Conservation (phyloP, 1,284 basidiomycete species). For the Coniferiporia sulphurascens region DNA sequence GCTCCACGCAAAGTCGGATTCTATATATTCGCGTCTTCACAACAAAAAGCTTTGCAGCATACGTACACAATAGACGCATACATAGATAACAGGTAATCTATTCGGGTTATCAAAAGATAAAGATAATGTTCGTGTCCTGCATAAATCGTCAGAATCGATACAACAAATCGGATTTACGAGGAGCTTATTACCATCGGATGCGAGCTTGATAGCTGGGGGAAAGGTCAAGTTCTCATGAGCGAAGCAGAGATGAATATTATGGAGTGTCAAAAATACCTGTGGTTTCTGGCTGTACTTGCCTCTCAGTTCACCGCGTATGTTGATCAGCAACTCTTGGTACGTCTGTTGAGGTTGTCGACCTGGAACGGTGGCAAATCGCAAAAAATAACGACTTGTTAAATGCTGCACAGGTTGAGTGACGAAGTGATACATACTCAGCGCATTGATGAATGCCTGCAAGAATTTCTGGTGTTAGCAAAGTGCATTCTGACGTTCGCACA, state of each 20-base stretch:
- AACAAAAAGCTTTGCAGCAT: background rate
- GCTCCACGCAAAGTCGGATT: background rate
- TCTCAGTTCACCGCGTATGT: constrained; percentile 56
- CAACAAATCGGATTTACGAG: background rate
- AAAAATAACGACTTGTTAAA: constrained; percentile 1
- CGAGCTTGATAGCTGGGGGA: constrained; percentile 58
- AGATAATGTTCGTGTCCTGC: constrained; percentile 10
- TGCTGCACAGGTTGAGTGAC: constrained; percentile 11
- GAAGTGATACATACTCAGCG: constrained; percentile 42
- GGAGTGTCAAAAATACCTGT: constrained; percentile 39
- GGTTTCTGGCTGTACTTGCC: constrained; percentile 84
- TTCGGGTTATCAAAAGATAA: constrained; percentile 3
- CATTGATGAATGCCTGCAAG: constrained; percentile 66
- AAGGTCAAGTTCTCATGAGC: background rate
- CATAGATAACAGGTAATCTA: background rate
- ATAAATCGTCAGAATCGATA: background rate
- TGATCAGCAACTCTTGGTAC: constrained; percentile 75
- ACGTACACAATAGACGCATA: background rate
- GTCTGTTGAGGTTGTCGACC: constrained; percentile 67
- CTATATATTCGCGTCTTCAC: background rate
- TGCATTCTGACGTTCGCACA: background rate
- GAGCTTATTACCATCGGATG: constrained; percentile 59
- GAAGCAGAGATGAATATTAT: background rate
- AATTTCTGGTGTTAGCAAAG: background rate
- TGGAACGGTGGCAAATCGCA: constrained; percentile 23